A percentile compares a stretch with the other conserved stretches of the same genome.
Conservation (phyloP, 1,284 basidiomycete species). For the Pholiota adiposa region DNA sequence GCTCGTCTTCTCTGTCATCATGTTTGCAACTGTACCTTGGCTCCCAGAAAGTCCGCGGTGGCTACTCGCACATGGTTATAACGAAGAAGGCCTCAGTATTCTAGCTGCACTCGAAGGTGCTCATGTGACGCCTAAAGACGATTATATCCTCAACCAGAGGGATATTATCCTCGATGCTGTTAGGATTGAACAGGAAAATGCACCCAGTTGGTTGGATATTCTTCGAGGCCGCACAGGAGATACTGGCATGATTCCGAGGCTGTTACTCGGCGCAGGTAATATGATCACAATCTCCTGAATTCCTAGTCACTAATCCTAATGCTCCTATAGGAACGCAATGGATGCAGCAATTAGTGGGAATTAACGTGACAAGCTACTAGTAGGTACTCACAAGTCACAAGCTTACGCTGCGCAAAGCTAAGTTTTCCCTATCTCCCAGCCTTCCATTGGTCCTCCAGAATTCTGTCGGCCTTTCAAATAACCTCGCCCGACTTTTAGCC, state of each 20-base stretch:
- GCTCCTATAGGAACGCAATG: conserved; percentile 56
- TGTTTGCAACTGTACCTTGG: conserved; percentile 61
- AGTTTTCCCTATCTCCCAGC: conserved; percentile 23
- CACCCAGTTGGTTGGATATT: conserved; percentile 44
- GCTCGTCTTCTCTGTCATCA: conserved; percentile 63
- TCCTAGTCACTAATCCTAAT: not conserved
- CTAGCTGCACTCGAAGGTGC: conserved; percentile 46
- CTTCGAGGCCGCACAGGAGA: conserved; percentile 42
- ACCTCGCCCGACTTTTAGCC: conserved; percentile 46
- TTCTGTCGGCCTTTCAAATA: conserved; percentile 51
- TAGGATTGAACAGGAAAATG: conserved; percentile 41
- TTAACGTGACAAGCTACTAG: conserved; percentile 75
- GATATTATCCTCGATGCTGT: conserved; percentile 48
- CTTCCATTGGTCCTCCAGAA: conserved; percentile 50
- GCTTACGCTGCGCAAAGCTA: not conserved
- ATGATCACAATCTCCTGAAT: not conserved
- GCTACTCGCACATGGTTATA: conserved; percentile 47
- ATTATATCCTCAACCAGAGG: conserved; percentile 38
- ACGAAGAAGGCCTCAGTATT: conserved; percentile 43
- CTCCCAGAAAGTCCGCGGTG: conserved; percentile 76
- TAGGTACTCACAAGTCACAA: conserved; percentile 31
- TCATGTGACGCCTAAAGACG: conserved; percentile 36
- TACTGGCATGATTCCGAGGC: conserved; percentile 53
- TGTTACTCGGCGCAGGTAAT: conserved; percentile 54
- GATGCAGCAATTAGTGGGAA: conserved; percentile 76